Evolutionary conservation across 768 basidiomycete genomes (phyloP), one percentile per base, ranked within the genome.

Genomic region (Kwoniella sp.): DNA sequence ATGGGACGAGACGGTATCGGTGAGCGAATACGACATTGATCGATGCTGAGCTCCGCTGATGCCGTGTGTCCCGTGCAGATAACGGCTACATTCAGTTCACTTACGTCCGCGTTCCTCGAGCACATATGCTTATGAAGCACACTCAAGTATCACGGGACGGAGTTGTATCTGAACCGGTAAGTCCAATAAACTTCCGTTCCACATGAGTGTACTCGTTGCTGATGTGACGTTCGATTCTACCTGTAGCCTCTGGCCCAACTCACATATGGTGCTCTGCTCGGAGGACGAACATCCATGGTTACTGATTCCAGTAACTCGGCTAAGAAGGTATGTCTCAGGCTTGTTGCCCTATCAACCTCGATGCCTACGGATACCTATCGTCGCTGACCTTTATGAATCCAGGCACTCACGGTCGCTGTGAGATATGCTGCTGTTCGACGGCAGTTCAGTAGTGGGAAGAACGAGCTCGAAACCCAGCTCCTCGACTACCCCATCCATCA

Each of bases 61-160:
- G 36, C 56, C 63, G 26, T 59, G 10, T 33, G 13, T 24, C 30
- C 2, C 13, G 12, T 0, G 19, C 27, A 72, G 71, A 81, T 63
- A 82, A 79, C 64, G 77, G 77, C n/a, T 80, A 73, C 63, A 80
- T 79, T 46, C 76, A 79, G 63, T 83, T 83, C 74, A 82, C 82
- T 30, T 77, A 80, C 60, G 82, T 83, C 55, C 75, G 81, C 26
- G 77, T 83, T 9, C 82, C 82, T 10, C 74, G 82, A 53, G 77
- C 77, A 10, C 75, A 80, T 52, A 82, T 83, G 81, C 78, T 83
- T 66, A 82, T 82, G 81, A 83, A 83, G 73, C 81, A 83, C 66
- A 81, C 80, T 27, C 81, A 82, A 63, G 81, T 81, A 13, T 80
- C 80, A 0, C 68, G 81, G 10, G 73, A 81, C 13, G 82, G 81